phyloP scores from a whole-genome alignment of 2,329 filamentous ascomycete species.

The Gnomoniopsis sp. region DNA sequence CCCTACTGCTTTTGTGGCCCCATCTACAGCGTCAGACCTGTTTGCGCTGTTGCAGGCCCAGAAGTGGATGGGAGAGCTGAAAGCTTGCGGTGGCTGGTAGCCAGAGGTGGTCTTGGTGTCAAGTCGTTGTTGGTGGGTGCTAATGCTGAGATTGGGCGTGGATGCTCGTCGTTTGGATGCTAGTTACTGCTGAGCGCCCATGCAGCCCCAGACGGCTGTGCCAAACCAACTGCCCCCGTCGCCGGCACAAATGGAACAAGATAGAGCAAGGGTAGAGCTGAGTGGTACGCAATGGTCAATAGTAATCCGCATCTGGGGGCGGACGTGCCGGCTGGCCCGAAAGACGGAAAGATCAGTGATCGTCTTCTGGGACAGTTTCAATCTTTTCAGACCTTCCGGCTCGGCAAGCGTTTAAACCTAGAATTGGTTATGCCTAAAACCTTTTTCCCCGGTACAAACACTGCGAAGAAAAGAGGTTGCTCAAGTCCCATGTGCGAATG shows the following conservation, averaged over 20 bases:
- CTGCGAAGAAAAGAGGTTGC: not conserved
- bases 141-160: too few relatives aligned
- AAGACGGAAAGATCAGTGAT: not conserved
- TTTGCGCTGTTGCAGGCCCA: not conserved
- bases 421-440: not conserved
- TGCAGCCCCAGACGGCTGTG: not conserved
- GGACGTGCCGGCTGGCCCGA: not conserved
- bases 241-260: not conserved
- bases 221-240: not conserved
- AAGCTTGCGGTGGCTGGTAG: not conserved
- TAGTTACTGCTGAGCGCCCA: not conserved
- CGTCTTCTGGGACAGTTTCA: not conserved
- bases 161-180: not conserved
- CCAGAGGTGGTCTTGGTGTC: too few relatives aligned
- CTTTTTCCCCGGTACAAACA: too few relatives aligned
- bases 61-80: not conserved
- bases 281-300: not conserved
- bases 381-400: not conserved
- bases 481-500: not conserved
- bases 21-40: slow-evolving; percentile 12
- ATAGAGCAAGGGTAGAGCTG: not conserved
- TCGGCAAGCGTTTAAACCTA: not conserved
- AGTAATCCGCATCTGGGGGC: not conserved
- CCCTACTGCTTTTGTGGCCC: slow-evolving; percentile 15
- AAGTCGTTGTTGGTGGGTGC: too few relatives aligned